Evolutionary conservation across 441 rosid species (phyloP), one percentile per base, ranked within the genome.

Genomic region (Syzygium malaccense): DNA sequence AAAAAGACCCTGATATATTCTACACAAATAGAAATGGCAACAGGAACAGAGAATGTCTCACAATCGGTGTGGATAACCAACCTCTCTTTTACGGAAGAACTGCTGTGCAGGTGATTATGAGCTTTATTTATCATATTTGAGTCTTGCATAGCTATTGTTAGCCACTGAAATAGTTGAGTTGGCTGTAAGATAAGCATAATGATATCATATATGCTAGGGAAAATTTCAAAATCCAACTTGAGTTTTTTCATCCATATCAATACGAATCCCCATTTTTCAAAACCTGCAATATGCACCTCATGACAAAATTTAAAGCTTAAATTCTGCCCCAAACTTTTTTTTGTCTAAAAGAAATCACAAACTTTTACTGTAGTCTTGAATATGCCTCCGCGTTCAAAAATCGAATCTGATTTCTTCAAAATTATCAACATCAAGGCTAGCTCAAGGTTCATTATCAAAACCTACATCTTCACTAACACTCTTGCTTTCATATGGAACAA

Each of bases 71-170:
- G 45, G 97, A 95, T 89, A 90, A 94, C 80, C 88, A 66, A 89
- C 93, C 95, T 49, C 92, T 95, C 79, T 95, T 95, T n/a, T 25
- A 64, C 13, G 97, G 98, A 89, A 91, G 97, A 90, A 92, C 95
- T 51, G 93, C 98, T 18, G 86, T 97, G 85, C 90, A 95, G 96
- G 99, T 93, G 75, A 87, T 53, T 83, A n/a, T 62, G 26, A 14
- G 54, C 55, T 83, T 55, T 66, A 11, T 19, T 86, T 33, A 33
- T 49, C 33, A 55, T 64, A 15, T 41, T 78, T 86, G 75, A 55
- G 64, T 33, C 37, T 58, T 68, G 45, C 83, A 75, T 12, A 41
- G 83, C 51, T 12, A 41, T 28, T 41, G n/a, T n/a, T 71, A 41
- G 51, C 83, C 83, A 41, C 83, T 75, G 83, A 75, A 41, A 41